Percentiles rank a stretch among this genome's conserved stretches.
These are phyloP conservation scores for Adansonia digitata DNA, from an alignment of 345 rosid genomes.

Conservation along the genomic window DNA sequence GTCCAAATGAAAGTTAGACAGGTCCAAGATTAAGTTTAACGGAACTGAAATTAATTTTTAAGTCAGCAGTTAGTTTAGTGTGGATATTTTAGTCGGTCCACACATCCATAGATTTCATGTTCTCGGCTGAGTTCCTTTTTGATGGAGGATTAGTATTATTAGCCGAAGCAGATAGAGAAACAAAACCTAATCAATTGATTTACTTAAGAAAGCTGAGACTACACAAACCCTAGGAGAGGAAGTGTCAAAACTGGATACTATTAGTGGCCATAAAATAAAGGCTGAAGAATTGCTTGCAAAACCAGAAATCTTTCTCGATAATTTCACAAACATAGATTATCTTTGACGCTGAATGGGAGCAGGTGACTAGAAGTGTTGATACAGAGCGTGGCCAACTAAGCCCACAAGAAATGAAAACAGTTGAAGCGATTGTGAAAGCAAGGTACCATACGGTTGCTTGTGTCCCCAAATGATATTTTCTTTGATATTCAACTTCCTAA, in stretches of 20 bases:
- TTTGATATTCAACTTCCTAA: not conserved
- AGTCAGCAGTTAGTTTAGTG: not conserved
- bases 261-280: too few species aligned
- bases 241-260: too few species aligned
- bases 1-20: not conserved
- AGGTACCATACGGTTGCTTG: conserved; percentile 36
- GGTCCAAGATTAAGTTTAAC: not conserved
- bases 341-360: not conserved
- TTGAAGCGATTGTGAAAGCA: conserved; percentile 81
- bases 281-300: not conserved
- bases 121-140: not conserved
- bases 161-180: too few species aligned
- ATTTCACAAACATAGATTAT: not conserved
- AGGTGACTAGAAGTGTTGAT: conserved; percentile 63
- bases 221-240: too few species aligned
- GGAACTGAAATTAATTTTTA: not conserved
- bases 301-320: not conserved
- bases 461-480: conserved; percentile 1
- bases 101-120: not conserved
- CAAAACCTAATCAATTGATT: too few species aligned
- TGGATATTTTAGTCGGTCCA: not conserved
- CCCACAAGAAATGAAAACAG: conserved; percentile 73
- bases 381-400: conserved; percentile 52
- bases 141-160: too few species aligned
- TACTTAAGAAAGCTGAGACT: too few species aligned